Percentiles rank a stretch among this genome's conserved stretches.
Conservation (phyloP, 1,284 basidiomycete genomes). For the Exobasidium rhododendri region DNA sequence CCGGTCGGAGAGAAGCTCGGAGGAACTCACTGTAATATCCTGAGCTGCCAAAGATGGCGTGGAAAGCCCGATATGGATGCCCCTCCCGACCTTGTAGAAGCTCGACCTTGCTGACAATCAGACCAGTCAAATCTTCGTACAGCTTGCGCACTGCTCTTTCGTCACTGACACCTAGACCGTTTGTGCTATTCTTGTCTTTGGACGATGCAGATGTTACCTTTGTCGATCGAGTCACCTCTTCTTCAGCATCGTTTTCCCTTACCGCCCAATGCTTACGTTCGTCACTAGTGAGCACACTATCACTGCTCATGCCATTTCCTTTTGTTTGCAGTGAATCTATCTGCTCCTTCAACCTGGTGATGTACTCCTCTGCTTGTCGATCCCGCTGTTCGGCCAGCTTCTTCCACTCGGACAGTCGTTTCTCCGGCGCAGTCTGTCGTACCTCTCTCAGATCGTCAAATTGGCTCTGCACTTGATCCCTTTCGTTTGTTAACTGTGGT, state of each 20-base stretch:
- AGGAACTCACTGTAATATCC: conserved; percentile 37
- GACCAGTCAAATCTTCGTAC: conserved; percentile 52
- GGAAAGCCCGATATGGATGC: conserved; percentile 27
- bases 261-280: not conserved
- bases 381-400: conserved; percentile 32
- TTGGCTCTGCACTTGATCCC: conserved; percentile 45
- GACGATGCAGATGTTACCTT: not conserved
- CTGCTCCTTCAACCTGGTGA: conserved; percentile 29
- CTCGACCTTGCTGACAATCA: conserved; percentile 29
- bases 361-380: conserved; percentile 9
- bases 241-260: not conserved
- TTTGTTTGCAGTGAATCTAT: conserved; percentile 20
- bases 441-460: conserved; percentile 47
- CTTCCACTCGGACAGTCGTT: conserved; percentile 37
- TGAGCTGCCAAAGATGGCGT: conserved; percentile 40
- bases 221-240: not conserved
- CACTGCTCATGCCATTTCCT: not conserved
- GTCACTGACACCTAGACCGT: conserved; percentile 17
- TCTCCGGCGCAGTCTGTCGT: conserved; percentile 36
- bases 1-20: too few relatives aligned
- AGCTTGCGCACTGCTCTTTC: conserved; percentile 45
- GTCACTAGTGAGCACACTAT: not conserved
- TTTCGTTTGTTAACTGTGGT: conserved; percentile 25
- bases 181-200: not conserved
- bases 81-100: conserved; percentile 16